Base-by-base conservation (phyloP, 176 grass and related monocot genomes). In the Rhipidocladum racemiflorum region DNA sequence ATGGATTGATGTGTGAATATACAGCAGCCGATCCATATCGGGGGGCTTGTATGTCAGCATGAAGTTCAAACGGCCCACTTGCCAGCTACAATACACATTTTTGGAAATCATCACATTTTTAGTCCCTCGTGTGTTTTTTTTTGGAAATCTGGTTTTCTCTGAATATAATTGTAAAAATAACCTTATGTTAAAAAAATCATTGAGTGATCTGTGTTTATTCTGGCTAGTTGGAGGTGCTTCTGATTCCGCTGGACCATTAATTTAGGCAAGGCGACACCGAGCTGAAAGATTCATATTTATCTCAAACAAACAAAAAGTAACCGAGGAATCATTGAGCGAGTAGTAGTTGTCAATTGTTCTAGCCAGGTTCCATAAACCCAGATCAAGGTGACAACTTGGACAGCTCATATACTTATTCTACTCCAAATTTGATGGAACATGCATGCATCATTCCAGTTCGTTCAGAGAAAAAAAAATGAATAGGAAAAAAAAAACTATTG, bases 231-330 rank as follows among this genome's bases (percentile, higher is more conserved):
- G 16, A 29, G 21, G 9, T 30, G 39, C 75, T 78, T 20, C 24
- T 55, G 5, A 20, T 44, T 25, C 30, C 27, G 67, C 57, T 62
- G 60, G 60, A 42, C 72, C 44, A 39, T 46, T 14, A 39, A 46
- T 16, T 8, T 9, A 9, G 24, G 11, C 70, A 67, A 53, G 23
- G 15, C 13, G 9, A 55, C 16, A 38, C 12, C n/a, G 30, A 61
- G 39, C 50, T n/a, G 42, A 55, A 72, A 32, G 75, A 72, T 85
- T 23, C 83, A 71, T 48, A 78, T 70, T 24, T 27, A 36, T 70
- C 63, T 36, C 63, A 4, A 46, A 45, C 39, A 40, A 78, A 27
- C 83, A 61, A 70, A 15, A 27, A 49, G 16, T 21, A 61, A 40
- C 32, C 2, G 23, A 24, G 43, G 57, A 39, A 46, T 46, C 12